These are phyloP conservation scores for Rhododendron vialii DNA, from an alignment of 148 eudicot species.

Conservation along the genomic window DNA sequence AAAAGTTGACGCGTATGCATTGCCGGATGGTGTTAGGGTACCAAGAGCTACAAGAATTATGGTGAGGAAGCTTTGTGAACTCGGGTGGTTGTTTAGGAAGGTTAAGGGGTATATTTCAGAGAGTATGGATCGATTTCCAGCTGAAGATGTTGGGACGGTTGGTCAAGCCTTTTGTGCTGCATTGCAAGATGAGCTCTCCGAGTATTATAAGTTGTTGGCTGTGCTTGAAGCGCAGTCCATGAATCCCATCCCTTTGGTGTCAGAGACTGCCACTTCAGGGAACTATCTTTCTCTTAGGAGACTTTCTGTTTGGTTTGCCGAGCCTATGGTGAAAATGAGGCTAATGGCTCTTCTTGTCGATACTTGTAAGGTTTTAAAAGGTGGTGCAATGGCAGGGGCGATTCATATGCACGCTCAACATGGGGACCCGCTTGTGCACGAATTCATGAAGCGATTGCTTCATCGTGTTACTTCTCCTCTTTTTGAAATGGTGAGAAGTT, in stretches of 20 bases:
- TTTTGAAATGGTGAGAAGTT: conserved; percentile 99
- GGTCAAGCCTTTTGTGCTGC: conserved; percentile 98
- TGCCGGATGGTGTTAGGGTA: conserved; percentile 51
- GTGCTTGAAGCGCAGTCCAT: conserved; percentile 84
- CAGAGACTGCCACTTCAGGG: conserved; percentile 56
- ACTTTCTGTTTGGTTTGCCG: conserved; percentile 86
- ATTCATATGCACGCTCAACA: conserved; percentile 98
- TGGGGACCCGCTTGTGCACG: conserved; percentile 91
- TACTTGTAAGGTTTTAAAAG: conserved; percentile 79
- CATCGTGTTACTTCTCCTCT: conserved; percentile 89
- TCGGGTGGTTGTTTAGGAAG: conserved; percentile 89
- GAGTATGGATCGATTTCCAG: conserved; percentile 61
- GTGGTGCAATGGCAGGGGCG: conserved; percentile 98
- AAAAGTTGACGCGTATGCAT: conserved; percentile 50
- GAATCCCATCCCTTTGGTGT: conserved; percentile 87
- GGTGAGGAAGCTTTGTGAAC: conserved; percentile 69
- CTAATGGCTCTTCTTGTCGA: conserved; percentile 94
- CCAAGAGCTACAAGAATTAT: conserved; percentile 66
- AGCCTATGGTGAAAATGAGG: conserved; percentile 94
- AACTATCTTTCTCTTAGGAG: conserved; percentile 86
- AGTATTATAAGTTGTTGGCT: conserved; percentile 84
- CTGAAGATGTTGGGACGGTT: conserved; percentile 86
- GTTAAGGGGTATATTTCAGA: conserved; percentile 73
- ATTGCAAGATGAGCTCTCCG: conserved; percentile 88
- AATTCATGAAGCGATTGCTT: conserved; percentile 79